These are phyloP conservation scores for Magnusiomyces ingens DNA, from an alignment of 1,139 yeast species.

Conservation along the genomic window DNA sequence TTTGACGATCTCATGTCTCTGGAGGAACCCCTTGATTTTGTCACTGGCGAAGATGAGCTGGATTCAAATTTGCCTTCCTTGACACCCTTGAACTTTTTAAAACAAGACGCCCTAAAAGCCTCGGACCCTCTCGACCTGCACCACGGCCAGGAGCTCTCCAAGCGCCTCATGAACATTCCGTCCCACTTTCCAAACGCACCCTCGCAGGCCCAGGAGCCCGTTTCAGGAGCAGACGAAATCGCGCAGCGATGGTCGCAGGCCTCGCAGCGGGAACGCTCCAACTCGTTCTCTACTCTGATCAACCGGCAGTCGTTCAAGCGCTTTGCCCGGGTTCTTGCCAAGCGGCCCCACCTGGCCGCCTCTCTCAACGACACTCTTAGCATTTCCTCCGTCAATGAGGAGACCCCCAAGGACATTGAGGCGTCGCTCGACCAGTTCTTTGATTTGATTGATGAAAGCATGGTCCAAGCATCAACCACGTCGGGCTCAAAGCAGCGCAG, in stretches of 20 bases:
- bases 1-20: slow-evolving; percentile 2
- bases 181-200: background rate
- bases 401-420: slow-evolving; percentile 6
- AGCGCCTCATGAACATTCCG: background rate
- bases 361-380: slow-evolving; percentile 20
- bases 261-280: slow-evolving; percentile 25
- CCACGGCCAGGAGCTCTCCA: background rate
- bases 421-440: background rate
- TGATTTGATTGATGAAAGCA: slow-evolving; percentile 4
- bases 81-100: background rate
- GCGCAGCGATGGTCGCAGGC: slow-evolving; percentile 23
- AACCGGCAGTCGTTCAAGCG: slow-evolving; percentile 8
- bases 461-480: background rate
- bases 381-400: slow-evolving; percentile 16
- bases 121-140: background rate
- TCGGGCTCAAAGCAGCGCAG: background rate
- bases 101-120: background rate
- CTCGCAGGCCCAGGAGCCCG: background rate
- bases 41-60: background rate
- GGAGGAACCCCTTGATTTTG: background rate
- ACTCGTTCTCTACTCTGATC: slow-evolving; percentile 24
- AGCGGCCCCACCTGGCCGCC: slow-evolving; percentile 7
- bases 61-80: background rate
- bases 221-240: background rate
- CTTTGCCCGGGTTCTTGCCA: background rate